phyloP scores from a whole-genome alignment of 2,329 filamentous ascomycete species.

The Fusarium duplospermum region DNA sequence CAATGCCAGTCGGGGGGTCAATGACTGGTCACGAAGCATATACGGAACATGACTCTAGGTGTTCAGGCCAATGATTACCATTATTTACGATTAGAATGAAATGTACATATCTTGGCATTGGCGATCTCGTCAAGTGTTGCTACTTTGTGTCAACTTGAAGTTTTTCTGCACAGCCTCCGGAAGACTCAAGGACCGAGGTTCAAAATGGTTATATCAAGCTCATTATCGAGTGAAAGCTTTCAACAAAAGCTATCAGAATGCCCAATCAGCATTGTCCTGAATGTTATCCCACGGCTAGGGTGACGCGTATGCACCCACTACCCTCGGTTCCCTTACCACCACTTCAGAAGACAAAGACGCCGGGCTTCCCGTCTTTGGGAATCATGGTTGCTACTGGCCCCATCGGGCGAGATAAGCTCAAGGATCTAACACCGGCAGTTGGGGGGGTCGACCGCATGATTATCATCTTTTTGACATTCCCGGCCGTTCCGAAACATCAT shows the following conservation, averaged over 20 bases:
- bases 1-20: neutral
- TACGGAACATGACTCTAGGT: conserved; percentile 15
- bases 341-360: neutral
- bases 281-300: neutral
- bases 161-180: neutral
- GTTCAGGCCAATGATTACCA: conserved; percentile 13
- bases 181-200: neutral
- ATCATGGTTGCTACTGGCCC: neutral
- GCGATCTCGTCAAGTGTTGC: neutral
- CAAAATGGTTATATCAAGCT: neutral
- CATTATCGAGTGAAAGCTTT: neutral
- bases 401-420: neutral
- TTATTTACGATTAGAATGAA: conserved; percentile 14
- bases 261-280: neutral
- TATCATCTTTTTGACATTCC: neutral
- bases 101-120: neutral
- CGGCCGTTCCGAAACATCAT: neutral
- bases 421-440: neutral
- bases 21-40: conserved; percentile 19
- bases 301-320: neutral
- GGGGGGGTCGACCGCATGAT: neutral
- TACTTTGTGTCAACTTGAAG: neutral
- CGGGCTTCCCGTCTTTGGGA: neutral
- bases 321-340: neutral
- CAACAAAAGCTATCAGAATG: neutral